These are phyloP conservation scores for Gossypium trilobum DNA, from an alignment of 441 rosid genomes.

Conservation along the genomic window DNA sequence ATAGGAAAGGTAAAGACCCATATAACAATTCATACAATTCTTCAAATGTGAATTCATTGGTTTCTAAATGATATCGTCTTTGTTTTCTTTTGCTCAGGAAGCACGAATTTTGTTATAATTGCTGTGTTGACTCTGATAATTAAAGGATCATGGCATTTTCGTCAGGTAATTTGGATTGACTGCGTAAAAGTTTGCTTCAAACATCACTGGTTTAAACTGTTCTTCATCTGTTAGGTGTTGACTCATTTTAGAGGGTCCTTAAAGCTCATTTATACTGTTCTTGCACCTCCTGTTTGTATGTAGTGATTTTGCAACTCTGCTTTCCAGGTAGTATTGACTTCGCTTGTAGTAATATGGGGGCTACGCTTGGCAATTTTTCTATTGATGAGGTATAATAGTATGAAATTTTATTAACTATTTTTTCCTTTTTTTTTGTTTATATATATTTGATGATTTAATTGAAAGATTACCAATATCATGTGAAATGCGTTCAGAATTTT, in stretches of 20 bases:
- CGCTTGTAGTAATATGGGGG: slow-evolving; percentile 69
- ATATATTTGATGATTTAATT: background rate
- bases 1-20: background rate
- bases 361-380: slow-evolving; percentile 75
- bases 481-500: slow-evolving; percentile 44
- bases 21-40: background rate
- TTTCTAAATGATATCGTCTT: background rate
- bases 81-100: slow-evolving; percentile 38
- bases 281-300: background rate
- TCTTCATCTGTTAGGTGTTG: no score
- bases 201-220: no score
- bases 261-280: no score
- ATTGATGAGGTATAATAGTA: slow-evolving; percentile 54
- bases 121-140: slow-evolving; percentile 65
- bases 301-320: slow-evolving; percentile 11
- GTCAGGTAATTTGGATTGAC: slow-evolving; percentile 48
- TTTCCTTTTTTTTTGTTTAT: background rate
- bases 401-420: background rate
- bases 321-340: slow-evolving; percentile 59
- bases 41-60: slow-evolving; percentile 6
- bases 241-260: no score
- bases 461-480: background rate
- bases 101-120: slow-evolving; percentile 72
- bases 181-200: background rate
- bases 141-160: slow-evolving; percentile 72